These are phyloP conservation scores for Cercospora beticola DNA, from an alignment of 2,329 filamentous ascomycete species.

Conservation along the genomic window DNA sequence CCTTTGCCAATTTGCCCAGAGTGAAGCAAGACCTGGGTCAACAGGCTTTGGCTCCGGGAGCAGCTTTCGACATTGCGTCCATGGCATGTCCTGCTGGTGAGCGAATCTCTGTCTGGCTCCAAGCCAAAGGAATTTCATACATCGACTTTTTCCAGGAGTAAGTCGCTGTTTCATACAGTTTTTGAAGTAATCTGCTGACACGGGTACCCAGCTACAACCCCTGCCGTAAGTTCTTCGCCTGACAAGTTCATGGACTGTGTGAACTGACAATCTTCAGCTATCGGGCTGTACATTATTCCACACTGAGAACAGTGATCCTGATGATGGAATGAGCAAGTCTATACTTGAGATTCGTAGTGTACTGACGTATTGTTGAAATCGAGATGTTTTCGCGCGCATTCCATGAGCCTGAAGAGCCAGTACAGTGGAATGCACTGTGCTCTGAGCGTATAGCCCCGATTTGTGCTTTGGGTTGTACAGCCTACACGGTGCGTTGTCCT, in stretches of 20 bases:
- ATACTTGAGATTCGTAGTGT: neutral
- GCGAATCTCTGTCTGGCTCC: conserved; percentile 18
- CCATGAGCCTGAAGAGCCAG: neutral
- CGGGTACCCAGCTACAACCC: conserved; percentile 2
- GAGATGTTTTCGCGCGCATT: neutral
- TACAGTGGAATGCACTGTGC: neutral
- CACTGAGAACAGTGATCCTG: neutral
- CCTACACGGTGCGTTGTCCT: neutral
- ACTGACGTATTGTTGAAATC: neutral
- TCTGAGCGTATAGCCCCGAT: neutral
- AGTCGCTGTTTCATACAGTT: conserved; percentile 23
- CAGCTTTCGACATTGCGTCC: conserved; percentile 20
- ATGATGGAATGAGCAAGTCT: neutral
- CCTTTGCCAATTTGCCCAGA: conserved; percentile 46
- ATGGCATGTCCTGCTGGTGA: conserved; percentile 23
- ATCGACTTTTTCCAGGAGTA: conserved; percentile 26
- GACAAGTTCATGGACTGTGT: neutral
- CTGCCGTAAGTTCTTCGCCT: neutral
- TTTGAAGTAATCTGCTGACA: neutral
- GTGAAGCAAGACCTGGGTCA: conserved; percentile 15
- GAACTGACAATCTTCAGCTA: conserved; percentile 2
- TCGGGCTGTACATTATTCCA: conserved; percentile 7
- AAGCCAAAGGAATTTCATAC: conserved; percentile 16
- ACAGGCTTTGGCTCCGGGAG: conserved; percentile 20
- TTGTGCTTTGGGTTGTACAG: neutral